Base-by-base conservation (phyloP, 768 basidiomycete species). In the Pisolithus orientalis region DNA sequence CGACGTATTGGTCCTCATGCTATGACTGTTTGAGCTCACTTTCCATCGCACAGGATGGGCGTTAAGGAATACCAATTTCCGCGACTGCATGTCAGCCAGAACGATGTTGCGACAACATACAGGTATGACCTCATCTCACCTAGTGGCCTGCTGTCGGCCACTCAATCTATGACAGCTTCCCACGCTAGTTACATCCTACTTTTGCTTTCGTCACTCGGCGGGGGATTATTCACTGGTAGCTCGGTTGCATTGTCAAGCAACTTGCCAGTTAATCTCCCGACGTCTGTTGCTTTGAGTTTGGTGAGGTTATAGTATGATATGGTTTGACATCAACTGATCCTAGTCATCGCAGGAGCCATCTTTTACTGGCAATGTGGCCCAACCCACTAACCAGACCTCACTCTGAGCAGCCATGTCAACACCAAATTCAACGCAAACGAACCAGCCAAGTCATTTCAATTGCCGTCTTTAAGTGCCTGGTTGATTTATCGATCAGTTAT, bases 1-100 rank as follows among this genome's bases (percentile, higher is more conserved):
- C 13, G 72, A 59, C 31, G 29, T 14, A 32, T 10, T 39, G 13
- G 9, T 25, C 13, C 43, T 43, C n/a, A 25, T n/a, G 25, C 21
- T 14, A 39, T 13, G 38, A 27, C 17, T 38, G 5, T 34, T 42
- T 40, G 31, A 14, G 34, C 43, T 14, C 46, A 53, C 16, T 25
- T 11, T n/a, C 3, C 31, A 40, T 44, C 43, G 27, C 27, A 27
- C 47, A 74, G 68, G 42, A 69, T 81, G 10, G 82, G 77, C 4
- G 58, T 68, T 13, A 75, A 75, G 17, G 83, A 84, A 16, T 87
- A 87, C 58, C 69, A 72, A 53, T 63, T 86, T 40, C 85, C 85
- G 10, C 87, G 83, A 83, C 65, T 87, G 54, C 75, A 84, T 48
- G 70, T 86, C 47, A 64, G 70, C 32, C 82, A 85, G 63, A 66